These are phyloP conservation scores for Lactifluus piperatus DNA, from an alignment of 768 basidiomycete genomes.

Conservation along the genomic window DNA sequence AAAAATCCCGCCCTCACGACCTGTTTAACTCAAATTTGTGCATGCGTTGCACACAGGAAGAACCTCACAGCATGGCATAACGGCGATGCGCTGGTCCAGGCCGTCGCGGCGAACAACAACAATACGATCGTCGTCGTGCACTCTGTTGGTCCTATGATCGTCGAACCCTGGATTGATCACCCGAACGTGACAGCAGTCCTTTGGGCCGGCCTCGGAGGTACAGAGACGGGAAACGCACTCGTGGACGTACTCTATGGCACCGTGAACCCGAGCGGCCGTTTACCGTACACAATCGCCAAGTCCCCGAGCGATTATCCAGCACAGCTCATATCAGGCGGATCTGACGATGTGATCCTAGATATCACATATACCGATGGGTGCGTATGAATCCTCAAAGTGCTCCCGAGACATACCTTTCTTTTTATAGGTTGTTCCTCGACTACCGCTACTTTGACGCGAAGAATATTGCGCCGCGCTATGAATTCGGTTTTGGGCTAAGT, in stretches of 20 bases:
- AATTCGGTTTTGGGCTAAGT: slow-evolving; percentile 85
- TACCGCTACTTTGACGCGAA: slow-evolving; percentile 39
- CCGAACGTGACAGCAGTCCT: slow-evolving; percentile 28
- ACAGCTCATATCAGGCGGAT: background rate
- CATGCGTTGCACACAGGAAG: background rate
- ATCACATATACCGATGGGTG: slow-evolving; percentile 22
- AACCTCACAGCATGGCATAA: slow-evolving; percentile 26
- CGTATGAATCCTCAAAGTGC: slow-evolving; percentile 1
- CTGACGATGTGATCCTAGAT: slow-evolving; percentile 9
- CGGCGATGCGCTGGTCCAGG: slow-evolving; percentile 41
- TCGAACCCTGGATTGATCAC: slow-evolving; percentile 40
- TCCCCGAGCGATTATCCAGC: slow-evolving; percentile 25
- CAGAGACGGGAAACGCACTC: slow-evolving; percentile 55
- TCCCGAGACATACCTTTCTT: background rate
- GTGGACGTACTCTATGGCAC: slow-evolving; percentile 69
- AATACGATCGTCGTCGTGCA: slow-evolving; percentile 69
- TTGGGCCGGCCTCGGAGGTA: slow-evolving; percentile 44
- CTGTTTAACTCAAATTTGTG: too few relatives aligned
- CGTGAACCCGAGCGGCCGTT: slow-evolving; percentile 62
- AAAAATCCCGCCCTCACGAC: too few relatives aligned
- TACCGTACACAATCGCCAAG: slow-evolving; percentile 64
- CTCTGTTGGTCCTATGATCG: slow-evolving; percentile 31
- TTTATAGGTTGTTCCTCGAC: slow-evolving; percentile 23
- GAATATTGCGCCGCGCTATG: slow-evolving; percentile 70
- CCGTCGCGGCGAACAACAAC: slow-evolving; percentile 56